Evolutionary conservation across 163 green algal genomes (phyloP), one percentile per base, ranked within the genome.

Genomic region (Scenedesmus sp.): DNA sequence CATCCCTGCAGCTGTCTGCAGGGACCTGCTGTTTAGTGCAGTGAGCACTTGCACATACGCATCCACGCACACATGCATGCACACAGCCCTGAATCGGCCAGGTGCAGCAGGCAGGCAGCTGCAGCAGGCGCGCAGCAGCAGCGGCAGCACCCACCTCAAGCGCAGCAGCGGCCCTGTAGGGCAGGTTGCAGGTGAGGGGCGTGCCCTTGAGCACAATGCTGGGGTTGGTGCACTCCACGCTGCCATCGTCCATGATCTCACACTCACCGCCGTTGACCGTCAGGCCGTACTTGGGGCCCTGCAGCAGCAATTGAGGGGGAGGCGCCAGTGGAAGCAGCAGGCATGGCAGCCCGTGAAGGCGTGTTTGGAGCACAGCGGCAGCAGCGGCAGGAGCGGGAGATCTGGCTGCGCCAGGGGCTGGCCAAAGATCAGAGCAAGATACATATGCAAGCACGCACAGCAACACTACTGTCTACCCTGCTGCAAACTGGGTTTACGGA

Each of bases 261-360:
- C 90, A 93, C 1, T 16, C n/a, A 1, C 82, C 90, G 64, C 90
- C 83, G 56, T 87, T 46, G 3, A 93, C 83, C n/a, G 16, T n/a
- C 34, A 93, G 73, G n/a, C 66, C 87, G 90, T 90, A 93, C n/a
- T 66, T 46, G n/a, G 90, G 90, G 23, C 90, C 90, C 88, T 92
- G 64, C 66, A 12, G n/a, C 34, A 46, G 34, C 34, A 46, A 46
- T 46, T 46, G 34, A n/a, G 76, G 34, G 13, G 15, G 7, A 18
- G 74, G 26, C n/a, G 16, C 5, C 1, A 57, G 26, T n/a, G 56
- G 62, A 26, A 74, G n/a, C 5, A 77, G 56, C 13, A 52, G 56
- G 34, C 5, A 59, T 46, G 23, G 81, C 52, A 46, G 52, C 46
- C 46, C 81, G 5, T 12, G n/a, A 7, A 59, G 23, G n/a, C 9